These are phyloP conservation scores for Calamus simplicifolius DNA, from an alignment of 176 grass and related monocot genomes.

Conservation along the genomic window DNA sequence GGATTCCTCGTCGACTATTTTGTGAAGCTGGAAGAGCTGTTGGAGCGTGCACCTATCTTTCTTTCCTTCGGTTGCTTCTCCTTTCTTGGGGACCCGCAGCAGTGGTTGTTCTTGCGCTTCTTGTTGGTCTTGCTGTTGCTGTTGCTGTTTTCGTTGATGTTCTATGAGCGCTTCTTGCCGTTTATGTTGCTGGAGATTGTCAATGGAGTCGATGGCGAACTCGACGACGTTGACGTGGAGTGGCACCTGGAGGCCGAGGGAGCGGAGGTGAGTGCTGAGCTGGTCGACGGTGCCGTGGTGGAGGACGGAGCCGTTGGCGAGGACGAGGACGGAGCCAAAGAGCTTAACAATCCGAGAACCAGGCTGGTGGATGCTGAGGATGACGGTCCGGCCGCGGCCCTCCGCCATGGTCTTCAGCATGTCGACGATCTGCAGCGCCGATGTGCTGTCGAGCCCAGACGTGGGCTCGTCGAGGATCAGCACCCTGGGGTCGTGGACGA, in stretches of 20 bases:
- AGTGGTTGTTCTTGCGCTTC: not conserved
- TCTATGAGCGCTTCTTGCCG: no score
- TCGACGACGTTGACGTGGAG: slow-evolving; percentile 53
- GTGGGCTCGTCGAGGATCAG: slow-evolving; percentile 76
- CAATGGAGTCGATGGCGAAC: slow-evolving; percentile 62
- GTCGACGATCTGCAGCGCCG: slow-evolving; percentile 54
- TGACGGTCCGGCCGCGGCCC: slow-evolving; percentile 35
- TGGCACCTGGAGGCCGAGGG: slow-evolving; percentile 33
- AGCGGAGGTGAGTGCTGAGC: slow-evolving; percentile 25
- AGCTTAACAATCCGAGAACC: slow-evolving; percentile 57
- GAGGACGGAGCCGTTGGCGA: slow-evolving; percentile 46
- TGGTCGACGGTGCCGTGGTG: slow-evolving; percentile 57
- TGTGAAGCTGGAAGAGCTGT: slow-evolving; percentile 65
- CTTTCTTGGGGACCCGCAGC: not conserved
- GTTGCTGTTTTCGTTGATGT: not conserved
- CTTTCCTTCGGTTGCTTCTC: slow-evolving; percentile 4
- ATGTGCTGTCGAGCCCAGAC: slow-evolving; percentile 69
- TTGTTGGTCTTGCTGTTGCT: slow-evolving; percentile 2
- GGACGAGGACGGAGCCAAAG: slow-evolving; percentile 54
- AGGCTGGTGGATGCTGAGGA: slow-evolving; percentile 76
- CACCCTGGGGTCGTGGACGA: slow-evolving; percentile 49
- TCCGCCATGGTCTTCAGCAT: slow-evolving; percentile 49
- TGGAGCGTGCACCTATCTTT: slow-evolving; percentile 58
- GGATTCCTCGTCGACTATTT: slow-evolving; percentile 41
- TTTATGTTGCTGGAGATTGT: slow-evolving; percentile 18